Conservation (phyloP, 1,284 basidiomycete species). For the Marasmius sp. region DNA sequence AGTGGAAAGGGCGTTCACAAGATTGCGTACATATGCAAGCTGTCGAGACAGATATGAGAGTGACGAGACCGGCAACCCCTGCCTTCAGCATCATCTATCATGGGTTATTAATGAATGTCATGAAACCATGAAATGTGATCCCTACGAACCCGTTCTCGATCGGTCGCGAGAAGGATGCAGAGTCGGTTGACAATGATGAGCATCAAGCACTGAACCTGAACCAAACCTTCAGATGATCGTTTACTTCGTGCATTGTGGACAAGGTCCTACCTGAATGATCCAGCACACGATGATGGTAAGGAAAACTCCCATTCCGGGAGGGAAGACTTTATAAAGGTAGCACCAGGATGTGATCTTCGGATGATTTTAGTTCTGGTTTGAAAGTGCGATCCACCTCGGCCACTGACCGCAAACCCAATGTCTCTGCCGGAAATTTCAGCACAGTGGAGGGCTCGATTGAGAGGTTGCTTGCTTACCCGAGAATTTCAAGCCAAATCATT, state of each 20-base stretch:
- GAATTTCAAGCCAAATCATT: not conserved
- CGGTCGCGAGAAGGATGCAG: not conserved
- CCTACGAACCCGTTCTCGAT: not conserved
- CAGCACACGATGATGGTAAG: slow-evolving; percentile 1
- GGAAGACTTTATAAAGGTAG: not conserved
- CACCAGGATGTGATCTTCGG: not conserved
- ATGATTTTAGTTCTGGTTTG: no score
- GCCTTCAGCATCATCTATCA: not conserved
- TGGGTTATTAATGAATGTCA: not conserved
- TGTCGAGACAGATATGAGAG: not conserved
- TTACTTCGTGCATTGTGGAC: no score
- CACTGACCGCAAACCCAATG: not conserved
- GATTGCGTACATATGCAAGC: not conserved
- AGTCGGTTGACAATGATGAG: slow-evolving; percentile 10
- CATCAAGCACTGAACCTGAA: not conserved
- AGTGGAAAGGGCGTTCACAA: not conserved
- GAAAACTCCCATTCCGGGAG: not conserved
- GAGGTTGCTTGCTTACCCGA: not conserved
- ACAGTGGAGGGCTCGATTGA: not conserved
- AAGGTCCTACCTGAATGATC: not conserved
- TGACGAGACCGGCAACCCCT: not conserved
- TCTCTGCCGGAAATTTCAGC: not conserved
- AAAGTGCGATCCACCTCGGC: no score
- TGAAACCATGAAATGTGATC: not conserved
- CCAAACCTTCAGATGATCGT: no score